Base-by-base conservation (phyloP, 306 rosid genomes). In the Begonia fuchsioides region DNA sequence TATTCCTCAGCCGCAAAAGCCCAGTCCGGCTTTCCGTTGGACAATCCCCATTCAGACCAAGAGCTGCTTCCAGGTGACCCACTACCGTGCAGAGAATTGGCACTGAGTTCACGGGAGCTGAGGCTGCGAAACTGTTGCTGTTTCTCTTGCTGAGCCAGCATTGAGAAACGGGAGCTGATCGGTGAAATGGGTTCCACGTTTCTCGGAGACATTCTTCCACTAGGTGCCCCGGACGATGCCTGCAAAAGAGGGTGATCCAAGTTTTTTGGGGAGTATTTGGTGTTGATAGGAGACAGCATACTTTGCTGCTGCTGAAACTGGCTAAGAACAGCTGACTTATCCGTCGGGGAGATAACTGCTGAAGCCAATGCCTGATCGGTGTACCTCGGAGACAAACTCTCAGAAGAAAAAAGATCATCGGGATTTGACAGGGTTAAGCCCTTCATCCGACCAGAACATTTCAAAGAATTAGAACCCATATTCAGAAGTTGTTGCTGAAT, bases 251-350 rank as follows among this genome's bases (percentile, higher is more conserved):
- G 57, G 43, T 86, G 90, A 5, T 86, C 96, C 41, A 62, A 79
- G 66, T 65, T 67, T 57, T 77, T 79, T 9, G 92, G 58, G 50
- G 94, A 77, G 59, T 66, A 83, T 58, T 63, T 87, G 38, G 96
- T 87, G 49, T 78, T 84, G 67, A 87, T 72, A 0, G 96, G 94
- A 39, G 94, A 76, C 57, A 87, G 67, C 68, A 87, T 49, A 79
- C 61, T 69, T 71, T 83, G 94, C 62, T 82, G 96, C 72, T 82
- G 96, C 78, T 87, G 96, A 69, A 83, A 87, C 50, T 87, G 96
- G 68, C 76, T 80, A 62, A 83, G 62, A 58, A 87, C 61, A 0
- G 88, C 87, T 43, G 94, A 82, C 78, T 87, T 87, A 71, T 78
- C 94, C 38, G 87, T 83, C 1, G 96, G 96, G 32, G 96, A 87